Percentiles rank a stretch among this genome's conserved stretches.
Conservation (phyloP, 2,329 filamentous ascomycete genomes). For the Neonectria neomacrospora region DNA sequence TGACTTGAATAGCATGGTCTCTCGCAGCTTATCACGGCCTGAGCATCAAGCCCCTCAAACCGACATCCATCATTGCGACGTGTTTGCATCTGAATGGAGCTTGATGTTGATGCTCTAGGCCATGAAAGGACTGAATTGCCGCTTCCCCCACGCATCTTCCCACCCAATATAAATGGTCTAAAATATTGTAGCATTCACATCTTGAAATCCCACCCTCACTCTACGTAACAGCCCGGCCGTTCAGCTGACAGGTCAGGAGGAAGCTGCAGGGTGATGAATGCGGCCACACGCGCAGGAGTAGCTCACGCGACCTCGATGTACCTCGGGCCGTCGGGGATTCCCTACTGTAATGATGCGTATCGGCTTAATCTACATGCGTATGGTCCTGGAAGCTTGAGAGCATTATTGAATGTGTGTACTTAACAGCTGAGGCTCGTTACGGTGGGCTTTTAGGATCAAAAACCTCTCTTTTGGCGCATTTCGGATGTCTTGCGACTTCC, state of each 20-base stretch:
- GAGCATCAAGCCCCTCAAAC: not conserved
- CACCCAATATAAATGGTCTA: not conserved
- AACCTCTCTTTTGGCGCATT: not conserved
- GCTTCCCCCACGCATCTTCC: not conserved
- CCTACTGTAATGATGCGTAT: not conserved
- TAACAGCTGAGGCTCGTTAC: not conserved
- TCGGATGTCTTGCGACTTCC: conserved; percentile 33
- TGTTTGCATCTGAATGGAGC: not conserved
- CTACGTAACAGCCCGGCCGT: conserved; percentile 3
- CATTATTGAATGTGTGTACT: accelerated
- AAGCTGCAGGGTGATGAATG: conserved; percentile 33
- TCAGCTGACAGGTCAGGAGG: conserved; percentile 35
- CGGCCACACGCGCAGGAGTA: conserved; percentile 13
- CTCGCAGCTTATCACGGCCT: not conserved
- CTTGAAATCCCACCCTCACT: not conserved
- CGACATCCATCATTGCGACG: not conserved
- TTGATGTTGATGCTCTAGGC: not conserved
- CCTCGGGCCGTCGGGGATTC: conserved; percentile 23
- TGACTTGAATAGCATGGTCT: not conserved
- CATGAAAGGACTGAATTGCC: not conserved
- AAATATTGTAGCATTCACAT: not conserved
- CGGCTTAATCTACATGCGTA: accelerated
- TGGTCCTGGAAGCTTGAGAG: no score
- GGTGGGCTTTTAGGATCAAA: not conserved
- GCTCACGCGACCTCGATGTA: conserved; percentile 18